Evolutionary conservation across 2,329 filamentous ascomycete species (phyloP), one percentile per base, ranked within the genome.

Genomic region (Orbilia oligospora): DNA sequence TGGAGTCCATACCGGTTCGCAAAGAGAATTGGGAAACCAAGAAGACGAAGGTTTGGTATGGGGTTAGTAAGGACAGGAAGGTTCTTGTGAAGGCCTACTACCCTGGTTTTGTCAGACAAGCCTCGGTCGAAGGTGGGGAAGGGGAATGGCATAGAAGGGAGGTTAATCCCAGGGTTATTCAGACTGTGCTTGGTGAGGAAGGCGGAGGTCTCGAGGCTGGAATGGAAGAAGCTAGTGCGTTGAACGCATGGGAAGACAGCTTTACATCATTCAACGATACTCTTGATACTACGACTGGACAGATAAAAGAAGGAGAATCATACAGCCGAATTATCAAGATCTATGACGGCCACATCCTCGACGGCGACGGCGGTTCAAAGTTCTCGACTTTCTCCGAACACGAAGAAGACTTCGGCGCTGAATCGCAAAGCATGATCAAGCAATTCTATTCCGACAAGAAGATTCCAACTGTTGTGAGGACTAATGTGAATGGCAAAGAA

Each of bases 61-160:
- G 90, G 3, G 88, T 93, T 70, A 90, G 89, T 48, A 88, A 88
- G 78, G 92, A 97, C 83, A 87, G 89, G 53, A 89, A 86, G 30
- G 91, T 89, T 0, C 86, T 94, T 1, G 86, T 97, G 71, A 89
- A 91, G 71, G 91, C 91, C 67, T 92, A 90, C 89, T 91, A 90
- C 81, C 89, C 89, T 6, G 84, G 24, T 71, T 56, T 18, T 56
- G 72, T 36, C n/a, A 70, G 38, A 36, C 58, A 55, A 0, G 38
- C 56, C 1, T 70, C n/a, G 77, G 81, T 38, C 66, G 18, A 81
- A 18, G 71, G 81, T 14, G 82, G 83, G 12, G 81, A 82, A 1
- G 84, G 85, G 14, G 71, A 41, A 81, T 89, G 61, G 89, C 88
- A 80, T 82, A 86, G 0, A 85, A 87, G 84, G 30, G 84, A 87